Evolutionary conservation across 768 basidiomycete species (phyloP).

Genomic region (Leccinum incarnatum): DNA sequence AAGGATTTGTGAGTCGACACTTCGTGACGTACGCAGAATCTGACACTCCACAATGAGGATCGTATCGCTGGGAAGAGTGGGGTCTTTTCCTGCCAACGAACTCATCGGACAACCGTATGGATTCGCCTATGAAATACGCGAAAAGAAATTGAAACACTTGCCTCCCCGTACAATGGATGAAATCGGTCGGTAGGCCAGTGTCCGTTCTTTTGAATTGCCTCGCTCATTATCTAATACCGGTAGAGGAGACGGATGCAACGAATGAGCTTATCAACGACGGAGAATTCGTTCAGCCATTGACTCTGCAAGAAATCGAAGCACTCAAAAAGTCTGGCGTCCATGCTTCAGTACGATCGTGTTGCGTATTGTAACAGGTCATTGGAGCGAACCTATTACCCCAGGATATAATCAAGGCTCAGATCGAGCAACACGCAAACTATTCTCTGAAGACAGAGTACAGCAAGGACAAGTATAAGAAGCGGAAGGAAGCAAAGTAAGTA

Average conservation of each 20-base stretch:
- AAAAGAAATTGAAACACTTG: constrained; percentile 62
- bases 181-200: constrained; percentile 52
- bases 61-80: constrained; percentile 79
- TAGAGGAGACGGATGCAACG: constrained; percentile 96
- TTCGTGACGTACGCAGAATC: background rate
- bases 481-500: constrained; percentile 93
- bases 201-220: background rate
- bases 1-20: constrained; percentile 57
- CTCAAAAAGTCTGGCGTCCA: constrained; percentile 81
- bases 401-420: constrained; percentile 95
- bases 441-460: constrained; percentile 96
- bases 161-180: constrained; percentile 69
- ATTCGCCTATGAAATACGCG: constrained; percentile 80
- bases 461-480: constrained; percentile 96
- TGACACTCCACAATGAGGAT: constrained; percentile 42
- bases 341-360: constrained; percentile 54
- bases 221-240: background rate
- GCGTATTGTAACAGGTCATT: background rate
- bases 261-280: constrained; percentile 95
- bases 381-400: constrained; percentile 34
- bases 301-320: constrained; percentile 77
- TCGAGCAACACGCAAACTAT: constrained; percentile 89
- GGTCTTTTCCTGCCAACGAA: constrained; percentile 74
- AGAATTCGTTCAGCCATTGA: constrained; percentile 78
- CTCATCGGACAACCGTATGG: constrained; percentile 85